Evolutionary conservation across 2,329 filamentous ascomycete species (phyloP), one percentile per base, ranked within the genome.

Genomic region (Colletotrichum theobromicola): DNA sequence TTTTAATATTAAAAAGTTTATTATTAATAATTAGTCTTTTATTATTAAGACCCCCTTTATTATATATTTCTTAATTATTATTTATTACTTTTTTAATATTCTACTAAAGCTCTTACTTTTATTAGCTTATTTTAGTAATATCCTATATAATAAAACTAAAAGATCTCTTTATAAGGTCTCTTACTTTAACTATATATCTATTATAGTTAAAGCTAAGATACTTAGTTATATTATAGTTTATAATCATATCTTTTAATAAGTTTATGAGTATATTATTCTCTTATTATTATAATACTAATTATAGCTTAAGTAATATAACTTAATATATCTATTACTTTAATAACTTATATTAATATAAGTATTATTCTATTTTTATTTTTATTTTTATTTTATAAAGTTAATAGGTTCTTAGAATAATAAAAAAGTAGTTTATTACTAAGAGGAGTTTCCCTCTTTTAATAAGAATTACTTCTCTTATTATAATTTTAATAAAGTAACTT

Each of bases 361-460:
- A 24, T 1, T 21, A n/a, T n/a, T n/a, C n/a, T n/a, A n/a, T n/a
- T n/a, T n/a, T n/a, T 5, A 1, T 53, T 1, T 6, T 7, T 53
- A 53, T 24, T 15, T 7, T 53, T 18, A 0, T 8, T 0, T 2
- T 53, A 24, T 53, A 24, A 24, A 24, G 2, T 9, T 53, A 53
- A 24, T 53, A 21, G 21, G 12, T 3, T 53, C 12, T 2, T 53
- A 53, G 5, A 24, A 4, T 24, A 24, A 53, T 53, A 53, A 21
- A 21, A 53, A 7, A 21, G 21, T 53, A 53, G 2, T 53, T 2
- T 53, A 53, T 1, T 53, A 12, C 1, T 53, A 24, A 3, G 6
- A 53, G 2, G 4, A 53, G n/a, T 24, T 53, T 53, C 21, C 1
- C 13, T 24, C 9, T 24, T 1, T 53, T 53, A 24, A 9, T 2